A percentile compares a stretch with the other conserved stretches of the same genome.
Conservation (phyloP, 352 stramenopile genomes). For the Phytophthora palmivora region DNA sequence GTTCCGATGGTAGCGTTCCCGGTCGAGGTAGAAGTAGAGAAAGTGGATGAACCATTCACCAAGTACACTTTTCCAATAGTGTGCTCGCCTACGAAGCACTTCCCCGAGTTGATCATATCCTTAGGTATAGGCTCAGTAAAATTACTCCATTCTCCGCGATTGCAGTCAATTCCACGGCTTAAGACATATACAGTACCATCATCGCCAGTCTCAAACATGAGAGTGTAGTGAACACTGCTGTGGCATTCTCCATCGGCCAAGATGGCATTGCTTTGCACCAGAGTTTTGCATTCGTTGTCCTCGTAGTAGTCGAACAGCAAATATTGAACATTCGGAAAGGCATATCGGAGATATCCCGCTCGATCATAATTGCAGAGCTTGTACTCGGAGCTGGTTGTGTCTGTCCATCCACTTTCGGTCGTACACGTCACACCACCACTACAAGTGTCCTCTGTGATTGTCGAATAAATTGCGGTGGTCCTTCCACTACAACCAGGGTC, state of each 20-base stretch:
- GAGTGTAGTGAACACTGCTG: constrained; percentile 4
- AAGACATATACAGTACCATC: not conserved
- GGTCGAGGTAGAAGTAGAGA: not conserved
- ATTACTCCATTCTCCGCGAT: constrained; percentile 5
- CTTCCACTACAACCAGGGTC: constrained; percentile 2
- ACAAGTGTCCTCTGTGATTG: constrained; percentile 2
- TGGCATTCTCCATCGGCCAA: constrained; percentile 1
- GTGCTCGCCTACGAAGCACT: constrained; percentile 5
- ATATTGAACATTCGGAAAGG: not conserved
- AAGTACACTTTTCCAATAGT: constrained; percentile 7
- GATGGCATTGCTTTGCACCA: constrained; percentile 3
- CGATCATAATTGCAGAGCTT: constrained; percentile 2
- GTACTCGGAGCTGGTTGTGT: constrained; percentile 1
- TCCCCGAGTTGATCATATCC: constrained; percentile 1
- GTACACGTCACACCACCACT: not conserved
- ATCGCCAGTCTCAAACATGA: not conserved
- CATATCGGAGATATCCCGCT: constrained; percentile 2
- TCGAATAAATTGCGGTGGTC: not conserved
- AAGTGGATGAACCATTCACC: constrained; percentile 3
- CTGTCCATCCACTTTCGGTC: not conserved
- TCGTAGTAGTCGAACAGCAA: constrained; percentile 7
- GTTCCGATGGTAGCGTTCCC: not conserved
- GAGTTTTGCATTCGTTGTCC: not conserved
- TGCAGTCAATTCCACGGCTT: constrained; percentile 3
- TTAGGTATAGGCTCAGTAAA: constrained; percentile 8